Evolutionary conservation across 352 stramenopile species (phyloP).

Genomic region (Pythium brachiatum): DNA sequence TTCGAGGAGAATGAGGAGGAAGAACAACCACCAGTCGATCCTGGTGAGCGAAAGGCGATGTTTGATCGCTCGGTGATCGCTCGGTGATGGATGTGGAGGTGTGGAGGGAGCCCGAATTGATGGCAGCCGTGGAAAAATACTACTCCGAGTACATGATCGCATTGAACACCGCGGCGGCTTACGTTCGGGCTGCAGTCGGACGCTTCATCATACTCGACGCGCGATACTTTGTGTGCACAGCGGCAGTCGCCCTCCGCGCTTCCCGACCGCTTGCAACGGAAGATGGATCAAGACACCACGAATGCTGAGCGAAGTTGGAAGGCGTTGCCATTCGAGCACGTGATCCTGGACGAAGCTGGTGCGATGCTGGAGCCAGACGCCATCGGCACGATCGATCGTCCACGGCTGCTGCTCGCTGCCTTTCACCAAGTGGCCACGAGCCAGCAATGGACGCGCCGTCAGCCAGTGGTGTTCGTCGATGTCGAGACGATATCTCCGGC

Average conservation of each 20-base stretch:
- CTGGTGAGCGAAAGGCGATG: too few relatives aligned
- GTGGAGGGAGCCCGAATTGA: too few relatives aligned
- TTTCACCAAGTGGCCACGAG: background rate
- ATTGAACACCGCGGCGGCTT: background rate
- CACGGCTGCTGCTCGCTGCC: slow-evolving; percentile 3
- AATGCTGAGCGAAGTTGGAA: too few relatives aligned
- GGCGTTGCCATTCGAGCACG: slow-evolving; percentile 5
- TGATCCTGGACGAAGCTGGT: slow-evolving; percentile 1
- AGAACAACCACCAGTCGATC: too few relatives aligned
- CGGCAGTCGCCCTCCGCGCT: background rate
- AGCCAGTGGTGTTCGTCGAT: background rate
- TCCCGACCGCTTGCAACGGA: background rate
- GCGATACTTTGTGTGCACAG: slow-evolving; percentile 3
- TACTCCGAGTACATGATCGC: too few relatives aligned
- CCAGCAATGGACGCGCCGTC: background rate
- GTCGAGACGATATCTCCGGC: background rate
- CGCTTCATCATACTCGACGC: background rate
- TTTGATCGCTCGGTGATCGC: too few relatives aligned
- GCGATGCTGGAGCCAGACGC: slow-evolving; percentile 1
- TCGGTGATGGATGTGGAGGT: too few relatives aligned
- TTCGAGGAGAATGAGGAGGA: too few relatives aligned
- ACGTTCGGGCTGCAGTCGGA: background rate
- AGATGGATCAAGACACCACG: background rate
- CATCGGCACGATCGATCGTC: background rate
- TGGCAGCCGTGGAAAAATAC: too few relatives aligned